Evolutionary conservation across 2,329 filamentous ascomycete genomes (phyloP).

Genomic region (Colletotrichum sp.): DNA sequence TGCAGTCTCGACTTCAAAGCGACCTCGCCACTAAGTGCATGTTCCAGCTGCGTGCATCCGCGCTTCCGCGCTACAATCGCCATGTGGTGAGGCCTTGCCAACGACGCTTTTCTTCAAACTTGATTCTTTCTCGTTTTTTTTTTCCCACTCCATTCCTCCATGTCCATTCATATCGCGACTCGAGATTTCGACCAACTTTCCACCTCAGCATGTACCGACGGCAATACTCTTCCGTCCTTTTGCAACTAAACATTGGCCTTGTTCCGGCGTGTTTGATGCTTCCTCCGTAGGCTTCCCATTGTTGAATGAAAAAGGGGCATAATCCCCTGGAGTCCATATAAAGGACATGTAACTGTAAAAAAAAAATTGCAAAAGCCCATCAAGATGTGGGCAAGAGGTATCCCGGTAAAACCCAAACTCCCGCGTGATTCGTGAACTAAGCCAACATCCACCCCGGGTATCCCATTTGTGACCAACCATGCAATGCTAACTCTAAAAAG

Average conservation of each 20-base stretch:
- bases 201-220: neutral
- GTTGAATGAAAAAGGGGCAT: neutral
- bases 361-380: neutral
- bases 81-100: neutral
- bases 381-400: neutral
- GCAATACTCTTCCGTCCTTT: neutral
- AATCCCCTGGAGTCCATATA: neutral
- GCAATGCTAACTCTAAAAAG: conserved; percentile 22
- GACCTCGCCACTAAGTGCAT: neutral
- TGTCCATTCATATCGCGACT: neutral
- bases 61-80: neutral
- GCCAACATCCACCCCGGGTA: conserved; percentile 5
- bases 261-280: neutral
- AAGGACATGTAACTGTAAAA: neutral
- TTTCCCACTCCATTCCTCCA: neutral
- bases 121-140: neutral
- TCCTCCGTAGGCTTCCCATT: neutral
- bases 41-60: neutral
- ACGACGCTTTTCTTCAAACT: neutral
- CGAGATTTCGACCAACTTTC: neutral
- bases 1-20: neutral
- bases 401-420: neutral
- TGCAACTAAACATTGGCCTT: neutral
- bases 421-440: neutral
- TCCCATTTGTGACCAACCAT: conserved; percentile 13